Conservation (phyloP, 2,329 filamentous ascomycete species). For the Thermomyces lanuginosus region DNA sequence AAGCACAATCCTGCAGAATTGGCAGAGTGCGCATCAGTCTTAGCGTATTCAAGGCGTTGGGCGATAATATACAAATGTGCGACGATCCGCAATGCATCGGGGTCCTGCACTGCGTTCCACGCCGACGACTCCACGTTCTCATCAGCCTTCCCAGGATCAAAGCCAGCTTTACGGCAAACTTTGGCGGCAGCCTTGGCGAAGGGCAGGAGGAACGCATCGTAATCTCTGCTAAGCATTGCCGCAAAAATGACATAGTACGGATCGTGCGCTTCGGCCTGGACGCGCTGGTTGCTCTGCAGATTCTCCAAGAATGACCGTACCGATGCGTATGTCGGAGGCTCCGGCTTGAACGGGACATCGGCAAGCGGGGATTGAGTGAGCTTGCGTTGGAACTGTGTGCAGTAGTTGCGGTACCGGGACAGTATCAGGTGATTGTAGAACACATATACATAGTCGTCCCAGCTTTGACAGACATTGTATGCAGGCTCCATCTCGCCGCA, state of each 20-base stretch:
- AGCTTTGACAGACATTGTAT: conserved; percentile 56
- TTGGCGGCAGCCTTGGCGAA: conserved; percentile 27
- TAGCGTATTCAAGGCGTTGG: conserved; percentile 39
- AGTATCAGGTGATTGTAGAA: conserved; percentile 76
- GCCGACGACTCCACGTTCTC: conserved; percentile 35
- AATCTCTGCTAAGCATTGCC: conserved; percentile 26
- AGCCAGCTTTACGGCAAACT: conserved; percentile 13
- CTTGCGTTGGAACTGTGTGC: conserved; percentile 28
- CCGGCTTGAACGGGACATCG: conserved; percentile 38
- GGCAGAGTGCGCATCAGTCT: conserved; percentile 36
- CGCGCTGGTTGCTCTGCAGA: conserved; percentile 18
- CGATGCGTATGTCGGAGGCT: conserved; percentile 33
- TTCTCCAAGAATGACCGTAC: conserved; percentile 23
- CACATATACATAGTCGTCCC: conserved; percentile 77
- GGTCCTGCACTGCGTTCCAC: conserved; percentile 26
- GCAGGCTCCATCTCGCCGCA: conserved; percentile 68
- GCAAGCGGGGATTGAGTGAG: conserved; percentile 38
- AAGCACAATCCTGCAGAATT: conserved; percentile 51
- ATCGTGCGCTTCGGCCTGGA: conserved; percentile 25
- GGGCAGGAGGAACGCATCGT: conserved; percentile 25
- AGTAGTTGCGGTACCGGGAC: conserved; percentile 59
- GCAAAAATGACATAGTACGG: conserved; percentile 30
- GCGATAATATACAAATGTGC: conserved; percentile 53
- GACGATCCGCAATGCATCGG: conserved; percentile 50
- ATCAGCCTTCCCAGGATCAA: conserved; percentile 28